phyloP scores from a whole-genome alignment of 2,329 filamentous ascomycete genomes.

The Colletotrichum sp. region DNA sequence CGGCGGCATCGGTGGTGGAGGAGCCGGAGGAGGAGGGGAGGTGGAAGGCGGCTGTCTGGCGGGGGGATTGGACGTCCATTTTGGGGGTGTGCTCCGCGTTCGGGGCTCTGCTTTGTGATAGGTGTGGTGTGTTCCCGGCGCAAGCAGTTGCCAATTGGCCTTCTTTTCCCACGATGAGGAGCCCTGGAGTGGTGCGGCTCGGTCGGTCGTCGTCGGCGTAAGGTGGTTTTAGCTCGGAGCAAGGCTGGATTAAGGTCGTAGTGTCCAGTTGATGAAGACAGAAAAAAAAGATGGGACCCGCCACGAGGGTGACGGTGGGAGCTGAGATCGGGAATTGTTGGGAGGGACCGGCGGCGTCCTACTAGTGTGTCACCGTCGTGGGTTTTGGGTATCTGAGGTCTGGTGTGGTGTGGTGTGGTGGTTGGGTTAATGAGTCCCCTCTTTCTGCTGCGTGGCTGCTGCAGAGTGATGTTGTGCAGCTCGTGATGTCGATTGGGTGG shows the following conservation, averaged over 20 bases:
- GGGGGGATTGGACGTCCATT: slow-evolving; percentile 24
- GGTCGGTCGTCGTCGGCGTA: slow-evolving; percentile 13
- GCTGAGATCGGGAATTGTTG: not conserved
- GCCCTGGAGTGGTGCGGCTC: not conserved
- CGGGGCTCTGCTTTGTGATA: not conserved
- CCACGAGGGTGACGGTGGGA: not conserved
- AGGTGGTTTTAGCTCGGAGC: slow-evolving; percentile 6
- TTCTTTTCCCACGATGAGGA: not conserved
- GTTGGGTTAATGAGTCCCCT: not conserved
- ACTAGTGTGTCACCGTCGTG: not conserved
- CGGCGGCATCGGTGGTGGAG: slow-evolving; percentile 35
- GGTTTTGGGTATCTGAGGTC: not conserved
- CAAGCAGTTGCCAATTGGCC: slow-evolving; percentile 12
- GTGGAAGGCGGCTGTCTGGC: slow-evolving; percentile 38
- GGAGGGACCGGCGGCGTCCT: not conserved
- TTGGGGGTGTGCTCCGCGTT: slow-evolving; percentile 26
- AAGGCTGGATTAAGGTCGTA: not conserved
- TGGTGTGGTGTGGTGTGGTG: not conserved
- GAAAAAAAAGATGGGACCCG: not conserved
- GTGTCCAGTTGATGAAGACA: not conserved
- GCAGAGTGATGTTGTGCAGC: not conserved
- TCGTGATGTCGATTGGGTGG: not conserved
- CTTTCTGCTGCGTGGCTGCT: not conserved
- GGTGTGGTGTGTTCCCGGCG: slow-evolving; percentile 11
- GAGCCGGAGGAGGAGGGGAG: slow-evolving; percentile 46